Evolutionary conservation across 768 basidiomycete genomes (phyloP), one percentile per base, ranked within the genome.

Genomic region (Leccinum subgranulosum): DNA sequence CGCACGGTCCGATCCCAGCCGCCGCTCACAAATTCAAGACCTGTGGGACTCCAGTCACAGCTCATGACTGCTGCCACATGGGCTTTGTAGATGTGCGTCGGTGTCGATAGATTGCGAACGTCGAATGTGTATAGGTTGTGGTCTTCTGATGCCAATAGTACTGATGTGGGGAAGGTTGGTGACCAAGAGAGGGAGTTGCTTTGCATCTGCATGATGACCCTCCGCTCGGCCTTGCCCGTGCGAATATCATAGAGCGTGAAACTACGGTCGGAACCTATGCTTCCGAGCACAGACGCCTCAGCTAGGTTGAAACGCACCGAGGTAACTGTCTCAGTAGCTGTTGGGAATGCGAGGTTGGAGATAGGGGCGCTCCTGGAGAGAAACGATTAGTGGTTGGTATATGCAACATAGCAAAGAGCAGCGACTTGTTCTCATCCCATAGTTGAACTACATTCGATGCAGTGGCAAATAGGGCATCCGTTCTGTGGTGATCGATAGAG

Each of bases 81-180:
- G 0, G 86, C 94, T 74, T 98, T 98, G 81, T 96, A 98, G 27
- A 98, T 90, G 60, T 96, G 91, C 2, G 85, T 91, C 4, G 97
- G 93, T 2, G 82, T 78, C 12, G 82, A 75, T 23, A 99, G 80
- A 55, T 90, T 84, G 45, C 97, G 84, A 51, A 98, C 88, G 68
- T 99, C 97, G 72, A 97, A 99, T 0, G 97, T 98, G 73, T 98
- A 98, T 25, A 98, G 80, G 66, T 98, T 97, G 76, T 98, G 95
- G 68, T 98, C 96, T 77, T 98, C 97, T 0, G 95, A 98, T n/a
- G 92, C 97, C 7, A 98, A 83, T 8, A 99, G 83, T 39, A 98
- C 76, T 4, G 87, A 79, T 0, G 95, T 98, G 3, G 97, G 97
- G 68, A 94, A 88, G 0, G 93, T 96, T 0, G 97, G 97, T 28